Percentiles rank a stretch among this genome's conserved stretches.
Evolutionary conservation across 1,139 yeast species (phyloP).

Genomic region (Yamadazyma oceani): DNA sequence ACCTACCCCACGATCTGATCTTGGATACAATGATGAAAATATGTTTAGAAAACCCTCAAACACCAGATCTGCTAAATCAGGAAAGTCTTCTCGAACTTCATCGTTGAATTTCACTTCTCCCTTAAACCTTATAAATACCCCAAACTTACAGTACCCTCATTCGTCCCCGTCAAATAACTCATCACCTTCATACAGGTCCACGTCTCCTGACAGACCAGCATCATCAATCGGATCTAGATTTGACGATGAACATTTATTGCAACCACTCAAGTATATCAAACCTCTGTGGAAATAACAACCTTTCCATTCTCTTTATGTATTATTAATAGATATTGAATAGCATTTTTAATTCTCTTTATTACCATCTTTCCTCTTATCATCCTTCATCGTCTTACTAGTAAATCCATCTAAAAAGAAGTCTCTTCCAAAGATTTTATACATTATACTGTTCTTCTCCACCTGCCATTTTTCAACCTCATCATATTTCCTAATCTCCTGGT

Average conservation of each 20-base stretch:
- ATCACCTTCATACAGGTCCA: conserved; percentile 21
- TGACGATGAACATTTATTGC: conserved; percentile 34
- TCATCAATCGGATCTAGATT: conserved; percentile 38
- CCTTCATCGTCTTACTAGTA: conserved; percentile 42
- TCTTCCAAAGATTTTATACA: conserved; percentile 42
- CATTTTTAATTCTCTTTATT: conserved; percentile 5
- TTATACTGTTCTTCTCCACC: conserved; percentile 36
- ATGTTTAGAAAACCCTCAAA: conserved; percentile 2
- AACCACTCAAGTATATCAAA: conserved; percentile 24
- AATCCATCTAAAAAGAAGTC: conserved; percentile 49
- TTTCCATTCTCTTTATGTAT: conserved; percentile 5
- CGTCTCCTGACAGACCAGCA: conserved; percentile 37
- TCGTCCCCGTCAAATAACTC: conserved; percentile 14
- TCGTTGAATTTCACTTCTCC: conserved; percentile 13
- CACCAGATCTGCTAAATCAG: conserved; percentile 1
- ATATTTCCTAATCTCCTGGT: conserved; percentile 33
- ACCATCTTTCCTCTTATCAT: conserved; percentile 4
- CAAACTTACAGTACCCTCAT: conserved; percentile 15
- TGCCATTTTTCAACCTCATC: conserved; percentile 44
- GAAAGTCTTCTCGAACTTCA: conserved; percentile 9
- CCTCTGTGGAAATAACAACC: conserved; percentile 27
- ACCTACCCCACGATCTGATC: conserved; percentile 12
- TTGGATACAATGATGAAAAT: conserved; percentile 6
- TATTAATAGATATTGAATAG: no score
- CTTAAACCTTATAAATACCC: conserved; percentile 14